Percentiles rank a stretch among this genome's conserved stretches.
These are phyloP conservation scores for button mushroom (Agaricus bisporus) DNA, from an alignment of 768 basidiomycete species.

Conservation along the genomic window DNA sequence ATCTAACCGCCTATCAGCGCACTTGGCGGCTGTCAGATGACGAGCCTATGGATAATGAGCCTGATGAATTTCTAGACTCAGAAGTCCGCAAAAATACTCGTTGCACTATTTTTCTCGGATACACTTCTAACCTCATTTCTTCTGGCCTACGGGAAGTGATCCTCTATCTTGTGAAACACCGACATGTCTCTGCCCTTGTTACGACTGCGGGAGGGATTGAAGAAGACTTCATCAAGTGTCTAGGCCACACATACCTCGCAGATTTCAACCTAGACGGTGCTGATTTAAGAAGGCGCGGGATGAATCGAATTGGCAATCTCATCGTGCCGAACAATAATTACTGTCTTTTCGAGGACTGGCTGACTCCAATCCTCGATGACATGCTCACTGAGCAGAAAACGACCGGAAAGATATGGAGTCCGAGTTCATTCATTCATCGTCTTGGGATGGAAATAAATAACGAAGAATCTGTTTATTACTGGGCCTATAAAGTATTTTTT, in stretches of 20 bases:
- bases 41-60: constrained; percentile 62
- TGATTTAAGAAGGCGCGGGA: constrained; percentile 77
- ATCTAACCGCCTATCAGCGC: constrained; percentile 41
- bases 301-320: constrained; percentile 97
- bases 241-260: constrained; percentile 93
- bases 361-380: constrained; percentile 85
- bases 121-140: constrained; percentile 97
- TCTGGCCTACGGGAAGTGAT: constrained; percentile 94
- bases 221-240: constrained; percentile 98
- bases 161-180: constrained; percentile 87
- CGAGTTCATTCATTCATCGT: constrained; percentile 87
- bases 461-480: constrained; percentile 97
- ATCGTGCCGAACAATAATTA: constrained; percentile 98
- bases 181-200: constrained; percentile 82
- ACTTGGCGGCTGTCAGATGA: constrained; percentile 89
- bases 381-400: constrained; percentile 88
- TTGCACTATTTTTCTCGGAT: constrained; percentile 91
- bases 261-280: constrained; percentile 92
- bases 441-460: constrained; percentile 97
- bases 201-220: constrained; percentile 98
- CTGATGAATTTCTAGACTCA: constrained; percentile 55
- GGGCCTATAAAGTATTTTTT: constrained; percentile 86
- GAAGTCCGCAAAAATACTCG: constrained; percentile 62
- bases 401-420: constrained; percentile 73
- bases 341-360: constrained; percentile 99